A percentile compares a stretch with the other conserved stretches of the same genome.
phyloP scores from a whole-genome alignment of 192 early-diverging fungal genomes.

The Backusella mclennaniae region DNA sequence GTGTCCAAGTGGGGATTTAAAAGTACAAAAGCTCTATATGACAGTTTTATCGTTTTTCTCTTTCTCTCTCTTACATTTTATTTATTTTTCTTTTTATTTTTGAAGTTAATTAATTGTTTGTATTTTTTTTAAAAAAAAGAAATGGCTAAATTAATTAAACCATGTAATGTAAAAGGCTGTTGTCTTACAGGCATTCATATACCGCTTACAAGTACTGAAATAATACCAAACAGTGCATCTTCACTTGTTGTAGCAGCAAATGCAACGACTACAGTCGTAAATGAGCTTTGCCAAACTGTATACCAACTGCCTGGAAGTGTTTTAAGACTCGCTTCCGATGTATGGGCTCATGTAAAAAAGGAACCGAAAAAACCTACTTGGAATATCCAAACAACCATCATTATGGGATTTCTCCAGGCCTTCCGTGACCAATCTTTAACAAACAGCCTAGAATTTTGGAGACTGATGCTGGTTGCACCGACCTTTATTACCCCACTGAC shows the following conservation, averaged over 20 bases:
- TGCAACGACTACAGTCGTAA: neutral
- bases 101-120: neutral
- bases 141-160: neutral
- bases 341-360: conserved; percentile 11
- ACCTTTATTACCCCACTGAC: conserved; percentile 19
- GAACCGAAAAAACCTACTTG: conserved; percentile 29
- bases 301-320: conserved; percentile 4
- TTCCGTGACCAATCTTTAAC: conserved; percentile 10
- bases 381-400: conserved; percentile 24
- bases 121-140: neutral
- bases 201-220: neutral
- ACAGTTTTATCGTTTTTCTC: neutral
- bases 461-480: conserved; percentile 21
- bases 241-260: neutral
- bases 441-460: conserved; percentile 22
- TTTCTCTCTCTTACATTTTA: neutral
- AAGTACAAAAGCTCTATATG: neutral
- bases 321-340: neutral
- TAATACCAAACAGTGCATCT: neutral
- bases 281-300: conserved; percentile 13
- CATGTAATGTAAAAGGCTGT: conserved; percentile 4
- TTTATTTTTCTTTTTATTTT: neutral
- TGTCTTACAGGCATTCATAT: neutral
- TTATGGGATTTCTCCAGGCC: conserved; percentile 20
- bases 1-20: neutral